These are phyloP conservation scores for Neotropicomus parvogracilis DNA, from an alignment of 1,284 basidiomycete genomes.

Conservation along the genomic window DNA sequence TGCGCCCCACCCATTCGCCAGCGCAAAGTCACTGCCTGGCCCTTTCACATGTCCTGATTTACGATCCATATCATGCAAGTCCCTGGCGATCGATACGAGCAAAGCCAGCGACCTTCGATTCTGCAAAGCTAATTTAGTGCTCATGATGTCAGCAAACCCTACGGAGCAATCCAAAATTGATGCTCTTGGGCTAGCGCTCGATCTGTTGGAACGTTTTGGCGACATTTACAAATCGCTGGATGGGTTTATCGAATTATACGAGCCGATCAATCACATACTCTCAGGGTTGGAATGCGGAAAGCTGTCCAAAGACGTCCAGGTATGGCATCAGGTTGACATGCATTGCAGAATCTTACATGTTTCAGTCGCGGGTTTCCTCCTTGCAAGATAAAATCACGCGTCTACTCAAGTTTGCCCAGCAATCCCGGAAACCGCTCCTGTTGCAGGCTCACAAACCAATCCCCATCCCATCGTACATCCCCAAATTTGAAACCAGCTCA, in stretches of 20 bases:
- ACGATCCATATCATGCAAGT: conserved; percentile 41
- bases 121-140: conserved; percentile 47
- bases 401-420: conserved; percentile 69
- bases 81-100: conserved; percentile 41
- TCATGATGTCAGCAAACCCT: conserved; percentile 38
- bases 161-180: conserved; percentile 67
- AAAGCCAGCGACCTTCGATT: conserved; percentile 39
- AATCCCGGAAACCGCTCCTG: conserved; percentile 74
- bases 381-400: conserved; percentile 49
- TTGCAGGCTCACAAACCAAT: conserved; percentile 96
- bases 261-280: conserved; percentile 64
- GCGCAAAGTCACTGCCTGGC: conserved; percentile 52
- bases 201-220: conserved; percentile 64
- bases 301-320: conserved; percentile 54
- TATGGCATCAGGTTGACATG: conserved; percentile 29
- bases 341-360: conserved; percentile 5
- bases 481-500: conserved; percentile 87
- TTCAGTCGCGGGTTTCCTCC: conserved; percentile 44
- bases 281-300: conserved; percentile 47
- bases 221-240: conserved; percentile 75
- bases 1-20: conserved; percentile 56
- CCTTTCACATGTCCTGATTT: conserved; percentile 75
- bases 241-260: conserved; percentile 82
- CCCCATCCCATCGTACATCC: conserved; percentile 89
- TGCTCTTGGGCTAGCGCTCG: conserved; percentile 58